Evolutionary conservation across 768 basidiomycete genomes (phyloP).

Genomic region (Lactarius trivialis): DNA sequence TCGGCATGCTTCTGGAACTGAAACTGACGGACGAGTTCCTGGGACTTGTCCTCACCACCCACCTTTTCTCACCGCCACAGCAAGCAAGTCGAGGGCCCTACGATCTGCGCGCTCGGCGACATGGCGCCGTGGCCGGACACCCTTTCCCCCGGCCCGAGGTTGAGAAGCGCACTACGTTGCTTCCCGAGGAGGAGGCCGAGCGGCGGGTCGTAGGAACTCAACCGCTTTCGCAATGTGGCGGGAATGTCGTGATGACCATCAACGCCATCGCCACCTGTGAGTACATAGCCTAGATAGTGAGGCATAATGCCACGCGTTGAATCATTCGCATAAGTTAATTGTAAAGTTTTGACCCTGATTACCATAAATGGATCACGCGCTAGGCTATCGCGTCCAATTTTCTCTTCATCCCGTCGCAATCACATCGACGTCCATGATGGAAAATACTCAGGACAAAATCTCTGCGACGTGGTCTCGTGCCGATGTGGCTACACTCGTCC

Average conservation of each 20-base stretch:
- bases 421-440: not conserved
- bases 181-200: not conserved
- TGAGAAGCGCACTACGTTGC: not conserved
- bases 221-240: not conserved
- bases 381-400: too few species aligned
- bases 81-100: conserved; percentile 94
- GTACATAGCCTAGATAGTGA: too few species aligned
- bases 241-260: not conserved
- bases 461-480: not conserved
- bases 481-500: not conserved
- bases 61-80: conserved; percentile 33
- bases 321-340: too few species aligned
- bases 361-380: too few species aligned
- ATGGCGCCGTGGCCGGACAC: conserved; percentile 93
- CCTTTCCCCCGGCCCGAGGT: conserved; percentile 24
- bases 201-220: not conserved
- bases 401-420: not conserved
- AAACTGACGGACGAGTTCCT: conserved; percentile 48
- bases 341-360: too few species aligned
- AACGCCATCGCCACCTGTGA: not conserved
- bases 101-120: conserved; percentile 94
- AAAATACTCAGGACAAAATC: too few species aligned
- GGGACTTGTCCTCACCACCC: not conserved
- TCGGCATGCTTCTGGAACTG: conserved; percentile 94
- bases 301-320: too few species aligned